Evolutionary conservation across 441 rosid species (phyloP).

Genomic region (Adansonia gregorii): DNA sequence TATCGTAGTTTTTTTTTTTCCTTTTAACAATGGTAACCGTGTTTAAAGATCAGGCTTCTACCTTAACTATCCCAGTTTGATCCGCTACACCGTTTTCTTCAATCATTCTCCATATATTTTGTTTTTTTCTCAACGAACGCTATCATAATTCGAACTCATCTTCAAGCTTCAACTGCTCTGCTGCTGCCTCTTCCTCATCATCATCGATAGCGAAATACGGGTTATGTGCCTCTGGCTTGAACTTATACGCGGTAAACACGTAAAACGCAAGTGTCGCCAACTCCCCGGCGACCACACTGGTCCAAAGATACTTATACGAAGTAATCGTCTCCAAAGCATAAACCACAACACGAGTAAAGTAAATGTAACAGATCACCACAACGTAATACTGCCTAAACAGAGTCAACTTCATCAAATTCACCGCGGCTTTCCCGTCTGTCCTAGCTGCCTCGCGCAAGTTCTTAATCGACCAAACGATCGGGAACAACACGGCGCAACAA

Average conservation of each 20-base stretch:
- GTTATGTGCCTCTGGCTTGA: conserved; percentile 89
- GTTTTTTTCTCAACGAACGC: neutral
- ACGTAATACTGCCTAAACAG: conserved; percentile 91
- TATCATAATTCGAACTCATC: conserved; percentile 85
- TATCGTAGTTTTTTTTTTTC: neutral
- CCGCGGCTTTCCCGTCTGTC: conserved; percentile 90
- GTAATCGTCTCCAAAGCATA: conserved; percentile 86
- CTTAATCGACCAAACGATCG: conserved; percentile 95
- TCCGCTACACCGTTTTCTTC: conserved; percentile 25
- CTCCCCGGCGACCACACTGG: conserved; percentile 83
- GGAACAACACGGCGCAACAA: conserved; percentile 89
- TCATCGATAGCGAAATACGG: conserved; percentile 91
- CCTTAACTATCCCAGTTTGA: conserved; percentile 30
- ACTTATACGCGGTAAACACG: conserved; percentile 79
- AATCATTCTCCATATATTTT: neutral
- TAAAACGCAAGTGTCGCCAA: conserved; percentile 85
- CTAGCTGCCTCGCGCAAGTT: conserved; percentile 88
- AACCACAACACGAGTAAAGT: conserved; percentile 88
- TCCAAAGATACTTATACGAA: conserved; percentile 83
- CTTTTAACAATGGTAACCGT: neutral
- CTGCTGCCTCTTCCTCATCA: conserved; percentile 98
- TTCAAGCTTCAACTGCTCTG: conserved; percentile 86
- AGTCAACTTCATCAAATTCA: conserved; percentile 84
- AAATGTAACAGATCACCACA: conserved; percentile 90
- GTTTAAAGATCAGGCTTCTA: conserved; percentile 35